Conservation (phyloP, 441 rosid species). For the Erysimum cheiri region DNA sequence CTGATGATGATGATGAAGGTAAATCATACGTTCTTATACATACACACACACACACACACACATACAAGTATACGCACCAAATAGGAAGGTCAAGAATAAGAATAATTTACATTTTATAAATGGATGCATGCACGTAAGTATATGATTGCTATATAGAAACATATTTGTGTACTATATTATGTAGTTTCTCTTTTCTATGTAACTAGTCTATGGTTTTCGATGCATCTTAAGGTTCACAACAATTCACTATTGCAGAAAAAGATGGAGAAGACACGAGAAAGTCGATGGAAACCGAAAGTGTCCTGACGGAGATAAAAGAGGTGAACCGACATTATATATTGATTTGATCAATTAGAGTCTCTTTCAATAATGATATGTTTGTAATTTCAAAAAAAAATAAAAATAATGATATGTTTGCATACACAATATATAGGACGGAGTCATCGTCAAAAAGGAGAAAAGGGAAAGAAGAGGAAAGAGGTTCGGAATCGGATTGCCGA, state of each 20-base stretch:
- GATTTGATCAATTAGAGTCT: background rate
- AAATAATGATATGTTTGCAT: too few relatives aligned
- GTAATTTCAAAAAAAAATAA: too few relatives aligned
- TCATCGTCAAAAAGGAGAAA: slow-evolving; percentile 43
- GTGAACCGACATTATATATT: slow-evolving; percentile 14
- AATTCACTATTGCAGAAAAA: slow-evolving; percentile 32
- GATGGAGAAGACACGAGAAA: slow-evolving; percentile 32
- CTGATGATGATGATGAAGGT: slow-evolving; percentile 44
- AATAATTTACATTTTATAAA: background rate
- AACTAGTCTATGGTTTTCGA: background rate
- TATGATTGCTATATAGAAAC: slow-evolving; percentile 19
- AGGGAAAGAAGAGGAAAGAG: slow-evolving; percentile 48
- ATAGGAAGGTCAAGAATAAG: background rate
- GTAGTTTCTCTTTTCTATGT: background rate
- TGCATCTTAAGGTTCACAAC: background rate
- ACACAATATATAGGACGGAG: slow-evolving; percentile 41
- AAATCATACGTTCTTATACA: background rate
- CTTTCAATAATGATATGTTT: background rate
- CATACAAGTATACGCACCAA: background rate
- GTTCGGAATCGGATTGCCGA: slow-evolving; percentile 51
- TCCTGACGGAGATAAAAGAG: slow-evolving; percentile 38
- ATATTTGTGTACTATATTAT: background rate
- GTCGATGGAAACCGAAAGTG: slow-evolving; percentile 33
- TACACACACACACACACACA: background rate
- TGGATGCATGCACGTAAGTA: slow-evolving; percentile 23